Base-by-base conservation (phyloP, 2,329 filamentous ascomycete species). In the Corynespora cassiicola region DNA sequence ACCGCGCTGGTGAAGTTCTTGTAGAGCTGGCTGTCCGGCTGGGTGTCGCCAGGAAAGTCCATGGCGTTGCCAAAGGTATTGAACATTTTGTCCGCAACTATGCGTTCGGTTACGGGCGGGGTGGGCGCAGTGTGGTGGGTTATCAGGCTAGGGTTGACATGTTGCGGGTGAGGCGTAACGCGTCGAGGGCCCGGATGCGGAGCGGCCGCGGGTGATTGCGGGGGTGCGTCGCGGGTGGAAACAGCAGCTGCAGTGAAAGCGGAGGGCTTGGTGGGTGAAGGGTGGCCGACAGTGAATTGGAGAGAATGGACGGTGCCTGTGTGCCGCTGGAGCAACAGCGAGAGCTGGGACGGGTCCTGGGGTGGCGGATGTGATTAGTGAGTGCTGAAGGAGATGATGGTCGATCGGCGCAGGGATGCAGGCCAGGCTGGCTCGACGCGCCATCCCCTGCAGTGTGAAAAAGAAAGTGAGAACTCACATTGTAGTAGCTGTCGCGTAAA, bases 11-110 rank as follows among this genome's bases (percentile, higher is more conserved):
- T 66, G 43, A 58, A 72, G 15, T 70, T 54, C 30, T 58, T 68
- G 52, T 73, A 72, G 29, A 75, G 68, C 47, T 76, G 74, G 36
- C 72, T 73, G 36, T 73, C 71, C 16, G 68, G 65, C 56, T 77
- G 74, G 1, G 74, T 76, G 44, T 77, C 74, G 32, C 72, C 73
- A 2, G 61, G 59, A 12, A 47, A 54, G 40, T 65, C 65, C 32
- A 64, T 61, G 11, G 45, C 50, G 30, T 58, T 68, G 21, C 56
- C 68, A 44, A 74, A 75, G 21, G 68, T 70, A 19, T 58, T 51
- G 37, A 50, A 40, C 60, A 65, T 65, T 19, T 51, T 68, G 24
- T 29, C 40, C 12, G 39, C 48, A 25, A 36, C 39, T 11, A 45
- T 47, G 7, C 38, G 31, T 29, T 61, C 47, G 14, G n/a, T 52